Conservation (phyloP, 2,329 filamentous ascomycete species). For the Cytospora piceae region DNA sequence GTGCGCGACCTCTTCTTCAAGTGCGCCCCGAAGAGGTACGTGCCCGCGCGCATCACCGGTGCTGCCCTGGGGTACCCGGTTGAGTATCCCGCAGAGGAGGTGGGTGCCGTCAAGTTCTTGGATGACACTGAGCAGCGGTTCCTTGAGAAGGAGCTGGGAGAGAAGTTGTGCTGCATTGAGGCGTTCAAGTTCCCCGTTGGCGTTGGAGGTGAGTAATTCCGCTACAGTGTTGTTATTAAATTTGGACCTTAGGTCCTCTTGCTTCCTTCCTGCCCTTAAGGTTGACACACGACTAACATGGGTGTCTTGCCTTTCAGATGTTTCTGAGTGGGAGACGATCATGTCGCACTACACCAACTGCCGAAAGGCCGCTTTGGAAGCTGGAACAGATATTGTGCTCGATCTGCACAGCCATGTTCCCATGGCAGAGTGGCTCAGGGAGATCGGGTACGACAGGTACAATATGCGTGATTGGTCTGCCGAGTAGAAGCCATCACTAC, state of each 20-base stretch:
- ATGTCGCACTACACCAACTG: background rate
- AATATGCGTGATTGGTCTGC: background rate
- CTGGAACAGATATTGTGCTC: background rate
- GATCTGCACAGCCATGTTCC: background rate
- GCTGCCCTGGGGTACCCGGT: background rate
- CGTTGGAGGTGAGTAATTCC: background rate
- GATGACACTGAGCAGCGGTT: background rate
- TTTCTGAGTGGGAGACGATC: background rate
- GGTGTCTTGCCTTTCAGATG: background rate
- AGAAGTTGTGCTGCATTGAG: background rate
- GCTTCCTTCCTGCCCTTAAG: background rate
- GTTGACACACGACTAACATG: background rate
- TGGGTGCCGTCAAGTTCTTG: background rate
- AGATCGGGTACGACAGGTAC: background rate
- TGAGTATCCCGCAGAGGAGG: background rate
- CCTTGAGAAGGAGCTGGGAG: background rate
- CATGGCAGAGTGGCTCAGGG: conserved; percentile 3
- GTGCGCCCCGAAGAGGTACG: background rate
- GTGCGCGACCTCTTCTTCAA: conserved; percentile 7
- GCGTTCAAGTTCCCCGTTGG: background rate
- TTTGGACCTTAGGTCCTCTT: background rate
- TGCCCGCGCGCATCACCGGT: background rate
- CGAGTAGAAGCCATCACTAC: background rate
- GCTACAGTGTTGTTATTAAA: no score
- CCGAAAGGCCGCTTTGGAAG: background rate